Evolutionary conservation across 768 basidiomycete genomes (phyloP), one percentile per base, ranked within the genome.

Genomic region (Dictyophora rubrovolvata): DNA sequence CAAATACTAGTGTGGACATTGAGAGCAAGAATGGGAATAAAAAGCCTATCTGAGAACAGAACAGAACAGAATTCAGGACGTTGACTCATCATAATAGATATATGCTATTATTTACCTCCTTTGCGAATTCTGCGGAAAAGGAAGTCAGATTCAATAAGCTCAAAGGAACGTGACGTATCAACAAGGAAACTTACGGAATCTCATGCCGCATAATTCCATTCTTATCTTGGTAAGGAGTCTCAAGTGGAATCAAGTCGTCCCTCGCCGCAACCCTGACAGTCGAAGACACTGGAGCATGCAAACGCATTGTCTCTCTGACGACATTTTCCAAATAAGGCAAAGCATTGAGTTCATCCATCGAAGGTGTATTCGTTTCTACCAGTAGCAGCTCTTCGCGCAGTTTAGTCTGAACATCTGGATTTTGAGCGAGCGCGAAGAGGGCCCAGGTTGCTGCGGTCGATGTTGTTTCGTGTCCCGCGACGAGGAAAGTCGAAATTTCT

Each of bases 261-360:
- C 76, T 73, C 48, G 70, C 71, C 0, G 82, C 79, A 1, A 74
- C 65, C 8, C 82, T 70, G 9, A 73, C 58, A 0, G 75, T 76
- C 16, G 62, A 62, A 0, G 76, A 69, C 2, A 85, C 76, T 0
- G 83, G 82, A 0, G 82, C 55, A 60, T 86, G 74, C 0, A 83
- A 50, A 0, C 85, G 78, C 58, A 87, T 67, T 0, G 77, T 79
- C 69, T 87, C 86, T 8, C 79, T 76, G 1, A 85, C 74, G 10
- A 86, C 77, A 18, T 73, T 73, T 62, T 88, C 88, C n/a, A 90
- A 80, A 64, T 86, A 88, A 0, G 84, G 78, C 2, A 92, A 73
- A 3, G 77, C 72, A 58, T 80, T 78, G 1, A 90, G 75, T 34
- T 83, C 77, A 34, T 89, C 87, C 82, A 88, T 86, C 3, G 77